Conservation (phyloP, 352 stramenopile species). For the Phytopythium chamaehyphon region DNA sequence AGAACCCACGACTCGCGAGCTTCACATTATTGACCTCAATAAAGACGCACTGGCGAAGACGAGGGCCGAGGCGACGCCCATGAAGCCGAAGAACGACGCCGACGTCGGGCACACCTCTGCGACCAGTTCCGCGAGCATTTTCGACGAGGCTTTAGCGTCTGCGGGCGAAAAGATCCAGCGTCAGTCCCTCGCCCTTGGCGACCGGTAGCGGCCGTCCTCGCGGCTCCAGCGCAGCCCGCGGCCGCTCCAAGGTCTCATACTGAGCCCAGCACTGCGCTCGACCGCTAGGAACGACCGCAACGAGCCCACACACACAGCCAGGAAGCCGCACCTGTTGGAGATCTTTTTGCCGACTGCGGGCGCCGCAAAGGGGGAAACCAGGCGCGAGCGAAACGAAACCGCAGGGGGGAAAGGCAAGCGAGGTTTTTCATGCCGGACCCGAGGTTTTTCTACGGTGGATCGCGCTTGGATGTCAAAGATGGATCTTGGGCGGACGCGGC, state of each 20-base stretch:
- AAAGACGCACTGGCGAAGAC: constrained; percentile 93
- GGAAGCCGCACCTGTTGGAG: constrained; percentile 5
- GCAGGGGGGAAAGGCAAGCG: background rate
- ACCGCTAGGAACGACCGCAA: constrained; percentile 13
- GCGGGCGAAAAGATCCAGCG: too few species aligned
- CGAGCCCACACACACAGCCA: too few species aligned
- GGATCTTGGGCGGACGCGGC: background rate
- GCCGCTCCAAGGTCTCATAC: background rate
- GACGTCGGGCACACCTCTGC: constrained; percentile 97
- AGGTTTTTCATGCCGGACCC: background rate
- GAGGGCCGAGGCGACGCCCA: constrained; percentile 95
- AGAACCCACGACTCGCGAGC: too few species aligned
- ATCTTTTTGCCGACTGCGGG: constrained; percentile 9
- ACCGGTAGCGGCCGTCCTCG: too few species aligned
- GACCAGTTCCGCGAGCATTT: constrained; percentile 47
- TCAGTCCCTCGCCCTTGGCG: too few species aligned
- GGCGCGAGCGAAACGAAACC: background rate
- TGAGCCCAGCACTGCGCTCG: constrained; percentile 96
- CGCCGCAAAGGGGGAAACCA: background rate
- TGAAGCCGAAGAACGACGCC: constrained; percentile 99
- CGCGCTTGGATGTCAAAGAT: background rate
- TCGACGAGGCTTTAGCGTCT: constrained; percentile 10
- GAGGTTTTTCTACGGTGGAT: constrained; percentile 1
- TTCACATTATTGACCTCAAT: too few species aligned
- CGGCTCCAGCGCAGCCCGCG: too few species aligned